phyloP scores from a whole-genome alignment of 306 rosid genomes.

The Argentina anserina region DNA sequence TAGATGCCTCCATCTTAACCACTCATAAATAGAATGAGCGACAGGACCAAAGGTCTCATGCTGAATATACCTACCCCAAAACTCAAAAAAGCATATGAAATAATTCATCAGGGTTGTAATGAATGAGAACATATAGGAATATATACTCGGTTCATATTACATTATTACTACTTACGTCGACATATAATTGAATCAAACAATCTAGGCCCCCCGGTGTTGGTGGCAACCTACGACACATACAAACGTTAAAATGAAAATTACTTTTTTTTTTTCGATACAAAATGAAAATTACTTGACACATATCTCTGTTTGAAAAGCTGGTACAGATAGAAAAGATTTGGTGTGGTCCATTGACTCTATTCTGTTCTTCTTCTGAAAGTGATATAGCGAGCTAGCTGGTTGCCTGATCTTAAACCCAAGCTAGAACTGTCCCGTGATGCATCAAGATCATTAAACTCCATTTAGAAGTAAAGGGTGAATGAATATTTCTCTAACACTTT shows the following conservation, averaged over 20 bases:
- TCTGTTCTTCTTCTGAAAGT: background rate
- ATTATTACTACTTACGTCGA: no score
- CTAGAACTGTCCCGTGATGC: background rate
- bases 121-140: background rate
- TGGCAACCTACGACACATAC: background rate
- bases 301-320: no score
- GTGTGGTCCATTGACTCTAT: no score
- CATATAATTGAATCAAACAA: no score
- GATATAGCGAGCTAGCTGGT: background rate
- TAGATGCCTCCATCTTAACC: background rate
- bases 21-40: background rate
- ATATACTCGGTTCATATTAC: no score
- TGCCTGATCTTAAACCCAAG: background rate
- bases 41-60: background rate
- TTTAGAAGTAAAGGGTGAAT: no score
- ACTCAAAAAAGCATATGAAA: background rate
- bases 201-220: no score
- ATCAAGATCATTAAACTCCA: background rate
- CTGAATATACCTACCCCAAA: background rate
- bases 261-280: no score
- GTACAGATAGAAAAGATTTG: no score
- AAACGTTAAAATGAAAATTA: no score
- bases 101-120: background rate
- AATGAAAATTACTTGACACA: no score
- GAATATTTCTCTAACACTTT: no score